phyloP scores from a whole-genome alignment of 2,329 filamentous ascomycete species.

The Tolypocladium nubicola region DNA sequence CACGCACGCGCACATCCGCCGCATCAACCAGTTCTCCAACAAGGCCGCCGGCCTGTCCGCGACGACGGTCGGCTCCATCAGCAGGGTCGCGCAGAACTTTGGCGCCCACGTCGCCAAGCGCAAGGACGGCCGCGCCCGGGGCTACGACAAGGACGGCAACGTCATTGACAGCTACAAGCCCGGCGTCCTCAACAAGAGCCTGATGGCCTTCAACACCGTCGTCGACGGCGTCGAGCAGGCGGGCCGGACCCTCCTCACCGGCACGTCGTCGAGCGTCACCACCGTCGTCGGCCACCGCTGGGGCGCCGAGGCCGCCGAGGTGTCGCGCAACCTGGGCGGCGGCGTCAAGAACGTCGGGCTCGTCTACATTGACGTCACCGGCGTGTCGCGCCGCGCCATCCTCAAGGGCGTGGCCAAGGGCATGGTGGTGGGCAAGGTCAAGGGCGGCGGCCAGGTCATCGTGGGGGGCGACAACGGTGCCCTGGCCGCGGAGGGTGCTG shows the following conservation, averaged over 20 bases:
- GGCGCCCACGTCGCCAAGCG: conserved; percentile 58
- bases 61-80: conserved; percentile 78
- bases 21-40: conserved; percentile 78
- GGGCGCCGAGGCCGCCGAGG: conserved; percentile 70
- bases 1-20: conserved; percentile 76
- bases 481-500: conserved; percentile 11
- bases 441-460: conserved; percentile 61
- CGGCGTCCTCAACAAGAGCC: conserved; percentile 83
- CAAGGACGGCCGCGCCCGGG: conserved; percentile 42
- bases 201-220: conserved; percentile 94
- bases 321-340: conserved; percentile 66
- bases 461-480: conserved; percentile 53
- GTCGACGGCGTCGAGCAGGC: conserved; percentile 89
- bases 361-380: conserved; percentile 93
- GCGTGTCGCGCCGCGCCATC: conserved; percentile 79
- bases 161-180: conserved; percentile 64
- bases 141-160: conserved; percentile 61
- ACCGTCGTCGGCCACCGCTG: conserved; percentile 85
- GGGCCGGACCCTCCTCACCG: conserved; percentile 65
- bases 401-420: conserved; percentile 94
- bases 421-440: conserved; percentile 80
- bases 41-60: conserved; percentile 70
- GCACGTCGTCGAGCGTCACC: conserved; percentile 67
- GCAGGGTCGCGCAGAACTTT: conserved; percentile 78
- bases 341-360: conserved; percentile 94